These are phyloP conservation scores for Rhinocladiella similis DNA, from an alignment of 2,329 filamentous ascomycete genomes.

Conservation along the genomic window DNA sequence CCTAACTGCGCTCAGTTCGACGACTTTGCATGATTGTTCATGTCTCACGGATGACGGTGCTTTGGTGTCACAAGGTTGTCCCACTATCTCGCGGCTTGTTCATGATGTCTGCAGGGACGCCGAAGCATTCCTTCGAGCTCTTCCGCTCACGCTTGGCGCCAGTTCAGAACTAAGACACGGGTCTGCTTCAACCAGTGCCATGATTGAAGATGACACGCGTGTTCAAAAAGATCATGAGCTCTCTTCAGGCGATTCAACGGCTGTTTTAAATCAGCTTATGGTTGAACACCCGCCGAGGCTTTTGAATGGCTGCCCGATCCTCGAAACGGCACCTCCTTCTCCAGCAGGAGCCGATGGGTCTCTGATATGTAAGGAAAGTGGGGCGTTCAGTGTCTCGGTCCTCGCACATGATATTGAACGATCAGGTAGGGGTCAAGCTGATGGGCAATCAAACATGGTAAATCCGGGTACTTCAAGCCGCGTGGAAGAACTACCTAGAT, in stretches of 20 bases:
- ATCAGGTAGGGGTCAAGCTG: background rate
- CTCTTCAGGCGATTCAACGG: background rate
- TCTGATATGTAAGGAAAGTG: background rate
- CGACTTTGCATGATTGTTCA: background rate
- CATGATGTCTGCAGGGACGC: background rate
- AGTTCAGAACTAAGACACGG: background rate
- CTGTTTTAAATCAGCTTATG: background rate
- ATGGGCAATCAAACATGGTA: background rate
- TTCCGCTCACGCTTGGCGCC: background rate
- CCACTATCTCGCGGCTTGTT: background rate
- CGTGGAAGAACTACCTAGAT: background rate
- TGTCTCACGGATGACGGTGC: background rate
- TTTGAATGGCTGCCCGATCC: background rate
- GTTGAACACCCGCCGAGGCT: background rate
- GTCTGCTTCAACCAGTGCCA: background rate
- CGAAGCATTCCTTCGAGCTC: background rate
- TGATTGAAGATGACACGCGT: background rate
- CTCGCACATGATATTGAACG: background rate
- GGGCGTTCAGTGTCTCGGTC: background rate
- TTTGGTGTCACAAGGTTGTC: background rate
- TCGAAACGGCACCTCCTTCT: background rate
- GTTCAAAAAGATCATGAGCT: background rate
- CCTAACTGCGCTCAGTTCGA: background rate
- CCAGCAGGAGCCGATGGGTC: background rate
- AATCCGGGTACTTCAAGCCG: background rate